phyloP scores from a whole-genome alignment of 2,329 filamentous ascomycete genomes.

The Didymella pomorum region DNA sequence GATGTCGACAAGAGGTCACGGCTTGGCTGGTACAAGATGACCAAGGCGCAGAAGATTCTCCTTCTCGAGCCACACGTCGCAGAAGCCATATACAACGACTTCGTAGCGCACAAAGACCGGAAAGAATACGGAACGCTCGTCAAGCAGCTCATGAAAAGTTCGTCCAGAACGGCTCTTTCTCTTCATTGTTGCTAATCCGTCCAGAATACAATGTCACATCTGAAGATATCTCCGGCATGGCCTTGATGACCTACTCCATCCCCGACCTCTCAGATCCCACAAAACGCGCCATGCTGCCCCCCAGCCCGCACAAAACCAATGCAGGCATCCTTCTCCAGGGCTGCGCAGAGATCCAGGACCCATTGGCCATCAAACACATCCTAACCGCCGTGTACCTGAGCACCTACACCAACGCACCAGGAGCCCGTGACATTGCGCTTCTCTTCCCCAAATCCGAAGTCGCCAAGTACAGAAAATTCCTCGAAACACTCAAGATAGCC shows the following conservation, averaged over 20 bases:
- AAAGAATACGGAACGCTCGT: conserved; percentile 25
- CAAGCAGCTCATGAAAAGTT: conserved; percentile 14
- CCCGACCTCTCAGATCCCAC: conserved; percentile 34
- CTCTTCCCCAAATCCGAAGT: conserved; percentile 32
- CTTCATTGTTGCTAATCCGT: conserved; percentile 13
- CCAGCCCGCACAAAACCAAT: conserved; percentile 34
- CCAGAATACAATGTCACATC: conserved; percentile 37
- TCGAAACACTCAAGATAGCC: conserved; percentile 30
- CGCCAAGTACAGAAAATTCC: conserved; percentile 25
- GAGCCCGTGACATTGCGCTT: conserved; percentile 26
- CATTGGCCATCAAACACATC: conserved; percentile 40
- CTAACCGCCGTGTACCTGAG: conserved; percentile 37
- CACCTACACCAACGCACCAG: conserved; percentile 14
- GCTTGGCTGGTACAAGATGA: conserved; percentile 30
- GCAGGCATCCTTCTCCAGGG: conserved; percentile 36
- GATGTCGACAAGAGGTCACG: conserved; percentile 36
- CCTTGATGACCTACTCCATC: conserved; percentile 35
- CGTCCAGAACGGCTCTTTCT: neutral
- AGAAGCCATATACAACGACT: conserved; percentile 38
- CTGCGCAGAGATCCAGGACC: conserved; percentile 40
- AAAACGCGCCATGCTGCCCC: conserved; percentile 32
- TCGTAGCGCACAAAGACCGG: conserved; percentile 30
- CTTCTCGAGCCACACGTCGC: conserved; percentile 27
- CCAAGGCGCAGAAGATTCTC: conserved; percentile 27
- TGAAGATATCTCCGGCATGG: conserved; percentile 37